Evolutionary conservation across 148 eudicot species (phyloP).

Genomic region (Persicaria tinctoria): DNA sequence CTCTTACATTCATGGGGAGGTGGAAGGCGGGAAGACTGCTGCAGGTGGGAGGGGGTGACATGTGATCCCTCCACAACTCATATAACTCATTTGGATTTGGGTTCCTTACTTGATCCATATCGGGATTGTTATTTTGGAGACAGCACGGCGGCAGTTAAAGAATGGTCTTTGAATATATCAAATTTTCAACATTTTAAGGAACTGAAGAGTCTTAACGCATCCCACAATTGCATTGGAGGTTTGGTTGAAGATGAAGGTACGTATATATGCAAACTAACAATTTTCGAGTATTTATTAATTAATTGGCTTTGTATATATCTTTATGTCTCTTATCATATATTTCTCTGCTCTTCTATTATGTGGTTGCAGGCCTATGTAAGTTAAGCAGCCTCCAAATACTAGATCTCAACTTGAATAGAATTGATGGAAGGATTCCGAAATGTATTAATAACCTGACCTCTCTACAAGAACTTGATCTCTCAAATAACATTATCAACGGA

Average conservation of each 20-base stretch:
- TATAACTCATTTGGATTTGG: not conserved
- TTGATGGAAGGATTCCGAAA: not conserved
- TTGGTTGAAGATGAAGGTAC: conserved; percentile 1
- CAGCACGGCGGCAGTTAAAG: not conserved
- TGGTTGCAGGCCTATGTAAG: not conserved
- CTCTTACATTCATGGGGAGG: not conserved
- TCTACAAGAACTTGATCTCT: not conserved
- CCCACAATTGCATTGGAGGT: not conserved
- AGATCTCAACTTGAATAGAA: conserved; percentile 3
- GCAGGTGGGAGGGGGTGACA: not conserved
- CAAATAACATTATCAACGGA: not conserved
- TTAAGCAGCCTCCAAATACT: not conserved
- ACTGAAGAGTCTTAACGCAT: not conserved
- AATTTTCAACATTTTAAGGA: not conserved
- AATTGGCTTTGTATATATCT: too few relatives aligned
- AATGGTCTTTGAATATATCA: not conserved
- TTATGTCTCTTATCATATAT: too few relatives aligned
- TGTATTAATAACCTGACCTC: not conserved
- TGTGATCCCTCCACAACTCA: not conserved
- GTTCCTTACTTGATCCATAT: not conserved
- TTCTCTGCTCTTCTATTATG: not conserved
- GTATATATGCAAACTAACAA: not conserved
- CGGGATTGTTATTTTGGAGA: not conserved
- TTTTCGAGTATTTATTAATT: too few relatives aligned
- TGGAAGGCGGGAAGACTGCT: not conserved